Base-by-base conservation (phyloP, 1,284 basidiomycete species). In the Boletus sp. region DNA sequence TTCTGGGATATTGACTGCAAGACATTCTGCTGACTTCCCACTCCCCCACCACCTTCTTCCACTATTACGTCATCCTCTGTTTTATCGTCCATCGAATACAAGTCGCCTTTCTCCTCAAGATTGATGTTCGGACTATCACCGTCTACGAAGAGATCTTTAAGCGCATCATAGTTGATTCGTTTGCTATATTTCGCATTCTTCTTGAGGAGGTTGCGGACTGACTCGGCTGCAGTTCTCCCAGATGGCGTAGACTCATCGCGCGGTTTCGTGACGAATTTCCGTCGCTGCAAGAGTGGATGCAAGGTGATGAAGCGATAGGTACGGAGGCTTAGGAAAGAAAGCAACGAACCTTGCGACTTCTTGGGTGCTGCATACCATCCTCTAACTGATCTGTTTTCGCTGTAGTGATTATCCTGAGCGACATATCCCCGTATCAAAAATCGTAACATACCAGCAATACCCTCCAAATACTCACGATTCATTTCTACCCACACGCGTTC, bases 401-500 rank as follows among this genome's bases (percentile, higher is more conserved):
- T 93, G 74, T 61, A 74, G 10, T 63, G 63, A 67, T 72, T 71
- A 75, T 77, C 67, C 73, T 84, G 65, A 83, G 80, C 77, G 75
- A 82, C 73, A 75, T 30, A 59, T 59, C 63, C 17, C 43, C 56
- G 60, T 28, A 64, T 56, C 48, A 50, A 55, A 11, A 47, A 37
- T 38, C 28, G 40, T 62, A 58, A 81, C 87, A 75, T 71, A 93
- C 93, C 87, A 63, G 93, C 94, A 50, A 96, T 81, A 35, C 91
- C 89, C 74, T 97, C 93, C 54, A 99, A 78, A 79, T 97, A 99
- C 57, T 97, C 95, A 66, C 86, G 87, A 77, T 99, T 99, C 73
- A 95, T 83, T 77, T 97, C 95, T 63, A 98, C 93, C 97, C 97
- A 99, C 23, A 99, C 88, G 30, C 95, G 88, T 71, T 97, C 95